These are phyloP conservation scores for Rhododendron simsii DNA, from an alignment of 148 eudicot species.

Conservation along the genomic window DNA sequence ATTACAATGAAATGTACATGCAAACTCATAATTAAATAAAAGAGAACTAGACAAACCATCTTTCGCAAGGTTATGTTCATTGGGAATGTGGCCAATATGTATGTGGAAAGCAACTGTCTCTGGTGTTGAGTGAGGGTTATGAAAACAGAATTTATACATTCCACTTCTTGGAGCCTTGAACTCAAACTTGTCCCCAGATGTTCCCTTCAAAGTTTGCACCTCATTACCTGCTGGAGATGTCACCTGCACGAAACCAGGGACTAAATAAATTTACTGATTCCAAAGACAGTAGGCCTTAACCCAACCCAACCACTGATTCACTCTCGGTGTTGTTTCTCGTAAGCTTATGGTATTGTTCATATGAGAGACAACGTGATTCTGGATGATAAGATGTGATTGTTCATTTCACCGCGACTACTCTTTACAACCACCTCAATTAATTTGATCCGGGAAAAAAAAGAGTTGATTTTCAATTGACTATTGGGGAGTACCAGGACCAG, in stretches of 20 bases:
- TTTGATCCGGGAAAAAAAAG: too few relatives aligned
- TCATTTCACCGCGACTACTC: too few relatives aligned
- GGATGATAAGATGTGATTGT: not conserved
- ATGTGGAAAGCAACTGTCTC: constrained; percentile 92
- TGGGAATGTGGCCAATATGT: constrained; percentile 90
- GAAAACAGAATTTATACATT: constrained; percentile 90
- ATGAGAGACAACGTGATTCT: not conserved
- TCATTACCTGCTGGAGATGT: constrained; percentile 65
- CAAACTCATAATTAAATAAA: not conserved
- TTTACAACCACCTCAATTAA: too few relatives aligned
- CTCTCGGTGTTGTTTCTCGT: not conserved
- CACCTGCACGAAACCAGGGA: constrained; percentile 45
- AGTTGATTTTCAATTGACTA: too few relatives aligned
- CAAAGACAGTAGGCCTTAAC: not conserved
- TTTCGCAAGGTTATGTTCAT: constrained; percentile 81
- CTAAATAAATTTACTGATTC: not conserved
- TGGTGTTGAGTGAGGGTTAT: constrained; percentile 65
- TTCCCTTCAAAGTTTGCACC: constrained; percentile 67
- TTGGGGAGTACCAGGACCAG: too few relatives aligned
- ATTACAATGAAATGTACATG: not conserved
- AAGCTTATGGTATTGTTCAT: not conserved
- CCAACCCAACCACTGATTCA: not conserved
- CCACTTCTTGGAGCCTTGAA: constrained; percentile 83
- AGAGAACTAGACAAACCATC: constrained; percentile 57
- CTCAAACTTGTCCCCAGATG: constrained; percentile 88